Base-by-base conservation (phyloP, 345 rosid genomes). In the Ceriops tagal region DNA sequence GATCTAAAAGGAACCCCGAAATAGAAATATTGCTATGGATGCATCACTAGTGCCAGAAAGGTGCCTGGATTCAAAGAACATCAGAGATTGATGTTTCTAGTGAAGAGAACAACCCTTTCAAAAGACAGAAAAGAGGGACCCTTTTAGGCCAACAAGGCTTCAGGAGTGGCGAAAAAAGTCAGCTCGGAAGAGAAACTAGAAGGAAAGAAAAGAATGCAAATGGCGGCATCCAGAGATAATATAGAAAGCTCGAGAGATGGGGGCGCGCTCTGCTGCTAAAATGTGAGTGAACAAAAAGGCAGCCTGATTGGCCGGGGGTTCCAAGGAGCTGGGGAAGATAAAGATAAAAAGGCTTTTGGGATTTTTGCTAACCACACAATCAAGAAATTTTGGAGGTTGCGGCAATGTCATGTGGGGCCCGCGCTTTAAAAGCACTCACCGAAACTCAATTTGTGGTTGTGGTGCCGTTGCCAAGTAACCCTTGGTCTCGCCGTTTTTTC, bases 251-350 rank as follows among this genome's bases (percentile, higher is more conserved):
- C 9, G 27, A 10, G 16, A 56, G 59, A 56, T 24, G 31, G 26
- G 7, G 26, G 7, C 16, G 6, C 10, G 59, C 18, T 21, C 31
- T 1, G 28, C 30, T 10, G 3, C 6, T 31, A 31, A 31, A 0
- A 11, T 55, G 16, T 10, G 58, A 22, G 31, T 16, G 43, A n/a
- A 9, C 26, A 26, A 1, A 16, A 18, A 35, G 28, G 28, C 5
- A 16, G 56, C 57, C 56, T 51, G 81, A 59, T 2, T 78, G 87
- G 84, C 4, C 74, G 64, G 56, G 76, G 65, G 70, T 28, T 28
- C 64, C 7, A 24, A 5, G 47, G 16, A 49, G 64, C 16, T 5
- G 58, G 30, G 43, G 77, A 64, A 69, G 85, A 82, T 31, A 73
- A 75, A 24, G 26, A 24, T 24, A 24, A 24, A 24, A 24, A 84